A percentile compares a stretch with the other conserved stretches of the same genome.
Conservation (phyloP, 768 basidiomycete genomes). For the Boletus reticulatus region DNA sequence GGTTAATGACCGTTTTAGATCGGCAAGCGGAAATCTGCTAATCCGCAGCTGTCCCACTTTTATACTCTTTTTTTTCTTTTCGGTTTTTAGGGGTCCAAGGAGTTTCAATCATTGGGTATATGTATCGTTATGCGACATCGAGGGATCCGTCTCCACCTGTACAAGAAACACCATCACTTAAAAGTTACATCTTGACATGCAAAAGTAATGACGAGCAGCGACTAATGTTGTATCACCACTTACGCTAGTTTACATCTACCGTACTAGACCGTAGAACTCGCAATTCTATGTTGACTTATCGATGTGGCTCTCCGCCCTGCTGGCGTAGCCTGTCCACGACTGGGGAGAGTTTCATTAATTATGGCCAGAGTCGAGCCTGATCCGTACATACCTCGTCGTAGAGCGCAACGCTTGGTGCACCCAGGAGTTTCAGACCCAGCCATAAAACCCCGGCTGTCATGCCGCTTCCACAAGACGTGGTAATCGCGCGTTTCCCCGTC, state of each 20-base stretch:
- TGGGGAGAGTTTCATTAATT: constrained; percentile 34
- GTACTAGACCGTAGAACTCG: constrained; percentile 7
- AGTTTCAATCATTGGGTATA: constrained; percentile 18
- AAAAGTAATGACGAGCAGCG: constrained; percentile 14
- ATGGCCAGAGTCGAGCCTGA: constrained; percentile 7
- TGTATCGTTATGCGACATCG: constrained; percentile 19
- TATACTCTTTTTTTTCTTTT: background rate
- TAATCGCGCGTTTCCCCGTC: constrained; percentile 57
- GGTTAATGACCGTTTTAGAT: constrained; percentile 37
- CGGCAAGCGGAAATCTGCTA: constrained; percentile 30
- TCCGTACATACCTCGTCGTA: constrained; percentile 84
- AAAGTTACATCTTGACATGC: constrained; percentile 2
- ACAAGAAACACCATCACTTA: constrained; percentile 13
- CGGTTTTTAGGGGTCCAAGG: constrained; percentile 14
- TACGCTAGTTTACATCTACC: constrained; percentile 20
- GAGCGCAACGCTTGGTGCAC: constrained; percentile 58
- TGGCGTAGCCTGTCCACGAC: constrained; percentile 96
- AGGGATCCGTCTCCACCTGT: constrained; percentile 10
- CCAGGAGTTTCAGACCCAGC: constrained; percentile 81
- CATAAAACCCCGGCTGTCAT: constrained; percentile 98
- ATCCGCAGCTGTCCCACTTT: background rate
- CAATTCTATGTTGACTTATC: constrained; percentile 39
- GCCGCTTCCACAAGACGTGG: constrained; percentile 89
- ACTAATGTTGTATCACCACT: constrained; percentile 31
- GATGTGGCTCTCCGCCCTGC: constrained; percentile 71